Conservation (phyloP, 805 yeast genomes). For the Cyberlindnera mississippiensis region DNA sequence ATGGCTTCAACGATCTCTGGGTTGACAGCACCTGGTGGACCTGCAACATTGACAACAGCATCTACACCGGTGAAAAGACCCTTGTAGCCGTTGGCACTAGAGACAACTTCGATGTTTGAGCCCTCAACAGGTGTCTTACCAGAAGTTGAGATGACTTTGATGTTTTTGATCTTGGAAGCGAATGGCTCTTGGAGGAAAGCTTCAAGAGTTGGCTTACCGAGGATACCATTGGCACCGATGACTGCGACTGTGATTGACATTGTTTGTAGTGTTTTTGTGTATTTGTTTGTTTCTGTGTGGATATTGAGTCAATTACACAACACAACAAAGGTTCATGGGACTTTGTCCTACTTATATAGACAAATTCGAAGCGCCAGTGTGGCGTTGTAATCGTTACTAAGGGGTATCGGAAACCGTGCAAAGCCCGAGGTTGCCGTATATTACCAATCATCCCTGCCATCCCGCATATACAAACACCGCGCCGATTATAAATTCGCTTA, state of each 20-base stretch:
- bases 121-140: slow-evolving; percentile 20
- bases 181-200: slow-evolving; percentile 44
- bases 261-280: background rate
- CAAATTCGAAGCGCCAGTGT: no score
- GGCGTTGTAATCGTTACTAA: no score
- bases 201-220: slow-evolving; percentile 45
- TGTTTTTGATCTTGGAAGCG: slow-evolving; percentile 35
- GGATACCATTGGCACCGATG: slow-evolving; percentile 47
- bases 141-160: slow-evolving; percentile 42
- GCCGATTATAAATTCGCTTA: no score
- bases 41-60: slow-evolving; percentile 45
- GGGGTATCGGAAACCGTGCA: no score
- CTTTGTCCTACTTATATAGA: no score
- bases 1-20: slow-evolving; percentile 39
- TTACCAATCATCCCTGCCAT: no score
- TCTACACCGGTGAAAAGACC: slow-evolving; percentile 45
- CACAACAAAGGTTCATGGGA: no score
- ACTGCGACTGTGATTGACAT: slow-evolving; percentile 40
- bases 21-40: slow-evolving; percentile 29
- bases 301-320: background rate
- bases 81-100: slow-evolving; percentile 23
- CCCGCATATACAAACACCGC: no score
- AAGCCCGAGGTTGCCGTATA: no score
- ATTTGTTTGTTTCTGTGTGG: background rate
- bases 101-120: slow-evolving; percentile 20